Base-by-base conservation (phyloP, 805 yeast genomes). In the Saccharomycopsis schoenii region DNA sequence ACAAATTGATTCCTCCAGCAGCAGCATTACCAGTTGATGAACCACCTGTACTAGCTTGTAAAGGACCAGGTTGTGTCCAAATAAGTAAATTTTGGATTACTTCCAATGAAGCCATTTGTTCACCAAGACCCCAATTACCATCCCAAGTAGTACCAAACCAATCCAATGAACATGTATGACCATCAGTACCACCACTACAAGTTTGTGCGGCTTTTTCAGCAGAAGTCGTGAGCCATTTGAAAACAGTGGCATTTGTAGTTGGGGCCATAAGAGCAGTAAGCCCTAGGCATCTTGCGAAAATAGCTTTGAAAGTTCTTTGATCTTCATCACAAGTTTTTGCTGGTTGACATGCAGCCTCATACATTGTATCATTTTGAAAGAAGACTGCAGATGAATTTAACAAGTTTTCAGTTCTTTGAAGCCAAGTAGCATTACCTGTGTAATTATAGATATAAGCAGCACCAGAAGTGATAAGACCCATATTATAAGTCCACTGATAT, bases 221-320 rank as follows among this genome's bases (percentile, higher is more conserved):
- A 8, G 88, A 83, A 34, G 73, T 68, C 25, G 74, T 70, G 21
- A 81, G 62, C 66, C 73, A 71, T 10, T 62, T 66, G 63, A 73
- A 72, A 55, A 75, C 71, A 10, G 66, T 61, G 29, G 66, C 65
- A 64, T 73, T 67, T 1, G 76, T 67, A 65, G 74, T 75, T 4
- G 96, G 96, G 1, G 82, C 86, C 71, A 93, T 73, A 57, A 82
- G 78, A 0, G 93, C 84, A 0, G 96, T 86, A 59, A 82, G 73
- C 1, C 91, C 94, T 70, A 92, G 72, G 70, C 85, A 85, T 61
- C 97, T 77, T 1, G 90, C 70, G 67, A 89, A 80, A 67, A 86
- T 88, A 1, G 96, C 96, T 76, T 88, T 89, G 80, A 93, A 92
- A n/a, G 94, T 83, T 62, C 96, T 79, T 77, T 92, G 96, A 76